Evolutionary conservation across 176 grass and related monocot species (phyloP).

Genomic region (Dendrocalamus sinicus): DNA sequence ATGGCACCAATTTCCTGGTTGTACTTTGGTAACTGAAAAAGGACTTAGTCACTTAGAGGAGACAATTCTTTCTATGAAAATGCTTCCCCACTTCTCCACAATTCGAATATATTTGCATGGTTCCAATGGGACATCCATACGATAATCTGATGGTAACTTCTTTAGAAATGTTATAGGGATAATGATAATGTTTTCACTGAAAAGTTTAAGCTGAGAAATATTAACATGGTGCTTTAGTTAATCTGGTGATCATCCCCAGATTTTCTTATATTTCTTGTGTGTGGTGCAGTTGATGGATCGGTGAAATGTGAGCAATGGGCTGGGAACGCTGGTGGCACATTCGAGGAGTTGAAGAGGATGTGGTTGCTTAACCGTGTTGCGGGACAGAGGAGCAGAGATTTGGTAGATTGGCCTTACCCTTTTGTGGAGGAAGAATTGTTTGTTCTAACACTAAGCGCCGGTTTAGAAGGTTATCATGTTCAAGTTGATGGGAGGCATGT

Average conservation of each 20-base stretch:
- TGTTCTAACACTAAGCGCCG: slow-evolving; percentile 66
- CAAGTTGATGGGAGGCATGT: slow-evolving; percentile 81
- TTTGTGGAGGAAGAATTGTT: slow-evolving; percentile 65
- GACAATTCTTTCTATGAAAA: background rate
- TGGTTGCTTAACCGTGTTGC: slow-evolving; percentile 42
- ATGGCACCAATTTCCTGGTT: background rate
- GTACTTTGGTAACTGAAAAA: background rate
- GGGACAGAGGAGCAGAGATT: slow-evolving; percentile 43
- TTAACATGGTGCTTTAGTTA: background rate
- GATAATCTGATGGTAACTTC: slow-evolving; percentile 4
- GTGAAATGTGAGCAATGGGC: slow-evolving; percentile 75
- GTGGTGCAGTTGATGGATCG: slow-evolving; percentile 69
- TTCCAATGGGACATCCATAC: background rate
- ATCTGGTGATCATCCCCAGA: background rate
- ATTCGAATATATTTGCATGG: background rate
- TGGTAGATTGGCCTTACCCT: slow-evolving; percentile 66
- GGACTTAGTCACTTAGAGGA: background rate
- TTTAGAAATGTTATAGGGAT: slow-evolving; percentile 1
- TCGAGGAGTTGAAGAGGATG: slow-evolving; percentile 52
- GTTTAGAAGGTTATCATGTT: slow-evolving; percentile 77
- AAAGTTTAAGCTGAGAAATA: slow-evolving; percentile 9
- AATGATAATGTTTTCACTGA: slow-evolving; percentile 1
- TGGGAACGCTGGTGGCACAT: slow-evolving; percentile 21
- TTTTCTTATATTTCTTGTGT: slow-evolving; percentile 44
- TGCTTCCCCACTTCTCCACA: background rate